phyloP scores from a whole-genome alignment of 306 rosid genomes.

The Cucumis hystrix region DNA sequence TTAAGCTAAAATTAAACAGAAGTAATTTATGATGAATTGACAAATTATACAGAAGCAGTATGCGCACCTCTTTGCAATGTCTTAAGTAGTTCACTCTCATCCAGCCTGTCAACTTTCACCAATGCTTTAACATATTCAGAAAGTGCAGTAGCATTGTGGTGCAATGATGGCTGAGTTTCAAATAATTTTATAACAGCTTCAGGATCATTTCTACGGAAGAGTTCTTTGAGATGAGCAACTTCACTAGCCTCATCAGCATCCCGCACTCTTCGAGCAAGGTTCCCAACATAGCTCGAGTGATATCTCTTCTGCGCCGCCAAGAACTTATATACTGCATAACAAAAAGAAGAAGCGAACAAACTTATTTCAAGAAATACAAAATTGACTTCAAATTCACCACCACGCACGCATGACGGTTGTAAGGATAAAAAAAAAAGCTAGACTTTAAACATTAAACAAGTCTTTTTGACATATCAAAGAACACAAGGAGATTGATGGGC shows the following conservation, averaged over 20 bases:
- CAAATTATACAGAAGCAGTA: background rate
- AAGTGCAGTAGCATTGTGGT: constrained; percentile 52
- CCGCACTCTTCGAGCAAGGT: constrained; percentile 48
- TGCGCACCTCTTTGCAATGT: constrained; percentile 63
- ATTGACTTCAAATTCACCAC: background rate
- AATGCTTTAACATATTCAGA: constrained; percentile 77
- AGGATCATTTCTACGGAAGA: constrained; percentile 53
- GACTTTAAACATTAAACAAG: background rate
- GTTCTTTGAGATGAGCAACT: constrained; percentile 69
- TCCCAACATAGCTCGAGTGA: constrained; percentile 69
- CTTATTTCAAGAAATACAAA: background rate
- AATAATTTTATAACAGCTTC: constrained; percentile 78
- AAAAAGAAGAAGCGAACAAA: constrained; percentile 1
- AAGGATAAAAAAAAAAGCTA: background rate
- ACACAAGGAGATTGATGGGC: background rate
- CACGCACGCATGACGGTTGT: background rate
- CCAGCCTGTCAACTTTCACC: constrained; percentile 71
- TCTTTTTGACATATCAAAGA: background rate
- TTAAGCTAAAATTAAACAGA: background rate
- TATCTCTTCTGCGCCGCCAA: constrained; percentile 38
- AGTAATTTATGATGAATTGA: too few species aligned
- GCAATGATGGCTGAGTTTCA: constrained; percentile 77
- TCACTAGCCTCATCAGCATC: constrained; percentile 71
- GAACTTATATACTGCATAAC: constrained; percentile 37
- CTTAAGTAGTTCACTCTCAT: constrained; percentile 67